Percentiles rank a stretch among this genome's conserved stretches.
phyloP scores from a whole-genome alignment of 305 asterid genomes.

The Rubia peregrina region DNA sequence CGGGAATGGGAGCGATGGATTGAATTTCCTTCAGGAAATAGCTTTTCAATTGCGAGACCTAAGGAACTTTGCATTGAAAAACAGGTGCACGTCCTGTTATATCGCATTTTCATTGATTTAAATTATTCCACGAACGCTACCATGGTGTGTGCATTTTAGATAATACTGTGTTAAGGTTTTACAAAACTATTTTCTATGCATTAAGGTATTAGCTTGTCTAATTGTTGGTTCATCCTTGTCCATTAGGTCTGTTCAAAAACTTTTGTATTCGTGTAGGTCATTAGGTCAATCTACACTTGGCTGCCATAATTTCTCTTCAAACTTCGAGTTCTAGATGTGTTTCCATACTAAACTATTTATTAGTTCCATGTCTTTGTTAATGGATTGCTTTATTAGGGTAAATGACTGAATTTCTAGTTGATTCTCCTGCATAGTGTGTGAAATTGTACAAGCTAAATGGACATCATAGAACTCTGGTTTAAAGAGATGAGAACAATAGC shows the following conservation, averaged over 20 bases:
- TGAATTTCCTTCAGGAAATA: conserved; percentile 34
- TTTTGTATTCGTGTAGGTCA: background rate
- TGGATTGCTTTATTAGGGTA: background rate
- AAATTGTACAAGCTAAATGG: background rate
- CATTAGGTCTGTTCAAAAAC: too few relatives aligned
- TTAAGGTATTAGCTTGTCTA: background rate
- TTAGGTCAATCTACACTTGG: background rate
- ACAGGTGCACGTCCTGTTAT: conserved; percentile 29
- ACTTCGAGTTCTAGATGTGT: background rate
- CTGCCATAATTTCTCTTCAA: background rate
- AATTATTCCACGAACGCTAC: background rate
- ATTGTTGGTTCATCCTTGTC: background rate
- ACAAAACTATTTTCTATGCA: background rate
- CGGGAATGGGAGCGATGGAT: conserved; percentile 34
- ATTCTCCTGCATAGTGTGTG: background rate
- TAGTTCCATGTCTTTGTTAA: too few relatives aligned
- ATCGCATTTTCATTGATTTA: background rate
- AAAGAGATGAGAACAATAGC: background rate
- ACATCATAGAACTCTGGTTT: background rate
- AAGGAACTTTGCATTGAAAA: conserved; percentile 24
- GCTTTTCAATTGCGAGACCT: conserved; percentile 43
- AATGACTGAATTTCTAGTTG: background rate
- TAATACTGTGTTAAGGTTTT: background rate
- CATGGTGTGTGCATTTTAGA: background rate
- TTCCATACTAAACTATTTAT: background rate